phyloP scores from a whole-genome alignment of 176 grass and related monocot species.

The Eleusine indica region DNA sequence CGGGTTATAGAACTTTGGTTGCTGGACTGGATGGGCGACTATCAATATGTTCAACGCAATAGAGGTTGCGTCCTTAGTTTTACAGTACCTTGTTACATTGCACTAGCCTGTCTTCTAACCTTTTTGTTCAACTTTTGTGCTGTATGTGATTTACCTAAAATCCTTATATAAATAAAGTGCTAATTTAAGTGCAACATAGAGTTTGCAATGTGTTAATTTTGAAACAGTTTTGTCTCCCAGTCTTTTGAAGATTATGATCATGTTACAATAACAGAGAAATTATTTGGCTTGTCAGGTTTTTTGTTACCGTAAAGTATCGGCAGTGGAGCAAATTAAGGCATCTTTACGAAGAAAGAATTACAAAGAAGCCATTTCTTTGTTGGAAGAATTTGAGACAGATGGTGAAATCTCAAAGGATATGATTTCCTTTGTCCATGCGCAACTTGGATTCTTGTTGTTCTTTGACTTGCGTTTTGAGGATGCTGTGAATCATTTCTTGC shows the following conservation, averaged over 20 bases:
- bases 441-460: constrained; percentile 92
- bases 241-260: constrained; percentile 16
- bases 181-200: neutral
- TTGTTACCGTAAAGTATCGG: constrained; percentile 76
- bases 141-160: neutral
- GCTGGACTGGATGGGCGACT: neutral
- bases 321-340: constrained; percentile 87
- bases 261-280: constrained; percentile 26
- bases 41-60: neutral
- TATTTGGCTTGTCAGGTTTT: constrained; percentile 57
- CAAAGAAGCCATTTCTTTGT: constrained; percentile 71
- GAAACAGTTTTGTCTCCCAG: neutral
- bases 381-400: constrained; percentile 75
- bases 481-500: constrained; percentile 90
- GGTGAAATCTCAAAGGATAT: constrained; percentile 79
- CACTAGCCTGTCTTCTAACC: neutral
- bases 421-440: constrained; percentile 95
- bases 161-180: neutral
- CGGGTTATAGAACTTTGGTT: neutral
- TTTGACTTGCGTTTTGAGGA: constrained; percentile 91
- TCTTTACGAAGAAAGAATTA: constrained; percentile 77
- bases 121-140: neutral
- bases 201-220: constrained; percentile 11
- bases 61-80: neutral
- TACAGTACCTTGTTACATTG: neutral